phyloP scores from a whole-genome alignment of 441 rosid genomes.

The Eutrema salsugineum region DNA sequence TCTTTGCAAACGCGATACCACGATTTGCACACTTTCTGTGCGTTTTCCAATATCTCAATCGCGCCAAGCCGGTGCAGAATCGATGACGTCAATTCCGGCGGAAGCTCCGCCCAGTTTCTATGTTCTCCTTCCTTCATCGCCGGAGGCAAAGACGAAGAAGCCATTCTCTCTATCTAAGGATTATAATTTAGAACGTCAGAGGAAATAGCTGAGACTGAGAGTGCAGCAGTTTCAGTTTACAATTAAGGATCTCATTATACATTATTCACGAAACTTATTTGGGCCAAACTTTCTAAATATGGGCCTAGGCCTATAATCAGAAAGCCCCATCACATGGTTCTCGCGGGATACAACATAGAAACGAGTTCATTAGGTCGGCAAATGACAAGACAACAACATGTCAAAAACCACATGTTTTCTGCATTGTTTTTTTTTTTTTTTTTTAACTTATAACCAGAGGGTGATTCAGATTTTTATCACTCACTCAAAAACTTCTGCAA shows the following conservation, averaged over 20 bases:
- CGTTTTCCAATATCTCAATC: neutral
- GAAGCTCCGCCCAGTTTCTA: neutral
- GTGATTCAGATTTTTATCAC: too few species aligned
- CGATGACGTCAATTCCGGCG: neutral
- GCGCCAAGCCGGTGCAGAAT: neutral
- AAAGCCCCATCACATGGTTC: neutral
- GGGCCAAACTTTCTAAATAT: neutral
- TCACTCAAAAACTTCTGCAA: too few species aligned
- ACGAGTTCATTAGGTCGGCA: neutral
- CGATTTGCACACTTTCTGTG: neutral
- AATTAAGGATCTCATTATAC: neutral
- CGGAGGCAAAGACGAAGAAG: neutral
- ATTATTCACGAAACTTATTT: neutral
- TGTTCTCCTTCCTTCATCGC: neutral
- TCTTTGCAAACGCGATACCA: neutral
- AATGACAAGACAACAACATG: too few species aligned
- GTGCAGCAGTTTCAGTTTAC: neutral
- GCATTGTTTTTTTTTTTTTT: too few species aligned
- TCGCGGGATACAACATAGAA: neutral
- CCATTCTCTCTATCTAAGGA: neutral
- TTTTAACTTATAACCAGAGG: too few species aligned
- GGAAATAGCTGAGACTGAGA: too few species aligned
- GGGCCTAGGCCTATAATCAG: neutral
- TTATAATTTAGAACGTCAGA: neutral
- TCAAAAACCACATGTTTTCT: too few species aligned